These are phyloP conservation scores for Neoscytalidium dimidiatum DNA, from an alignment of 2,329 filamentous ascomycete species.

Conservation along the genomic window DNA sequence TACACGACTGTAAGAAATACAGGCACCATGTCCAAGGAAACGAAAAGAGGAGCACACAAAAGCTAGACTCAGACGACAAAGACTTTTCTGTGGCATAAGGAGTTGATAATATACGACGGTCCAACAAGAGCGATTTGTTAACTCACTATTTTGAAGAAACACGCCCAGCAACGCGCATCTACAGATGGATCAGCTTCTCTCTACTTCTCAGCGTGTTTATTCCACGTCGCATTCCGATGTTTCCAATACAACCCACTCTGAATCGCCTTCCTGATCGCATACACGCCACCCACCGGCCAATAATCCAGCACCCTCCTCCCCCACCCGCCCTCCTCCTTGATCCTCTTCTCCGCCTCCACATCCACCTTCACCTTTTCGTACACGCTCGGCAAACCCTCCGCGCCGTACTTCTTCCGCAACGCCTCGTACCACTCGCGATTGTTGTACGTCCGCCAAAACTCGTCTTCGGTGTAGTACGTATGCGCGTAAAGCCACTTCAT, in stretches of 20 bases:
- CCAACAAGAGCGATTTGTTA: no score
- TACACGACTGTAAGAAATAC: no score
- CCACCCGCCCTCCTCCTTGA: neutral
- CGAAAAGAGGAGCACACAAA: no score
- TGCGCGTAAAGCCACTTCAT: conserved; percentile 73
- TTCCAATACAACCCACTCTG: conserved; percentile 39
- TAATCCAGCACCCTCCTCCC: conserved; percentile 25
- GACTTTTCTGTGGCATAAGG: no score
- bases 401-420: conserved; percentile 60
- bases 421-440: conserved; percentile 55
- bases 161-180: no score
- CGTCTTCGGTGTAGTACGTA: conserved; percentile 66
- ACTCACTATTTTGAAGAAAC: no score
- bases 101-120: no score
- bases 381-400: conserved; percentile 61
- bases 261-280: conserved; percentile 42
- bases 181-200: no score
- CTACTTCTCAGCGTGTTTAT: conserved; percentile 23
- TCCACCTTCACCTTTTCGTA: conserved; percentile 66
- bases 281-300: conserved; percentile 40
- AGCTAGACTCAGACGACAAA: no score
- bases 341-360: conserved; percentile 1
- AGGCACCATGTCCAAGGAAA: no score
- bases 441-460: conserved; percentile 70
- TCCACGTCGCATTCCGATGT: conserved; percentile 37